Evolutionary conservation across 495 filamentous ascomycete genomes (phyloP), one percentile per base, ranked within the genome.

Genomic region (Neurospora sp.): DNA sequence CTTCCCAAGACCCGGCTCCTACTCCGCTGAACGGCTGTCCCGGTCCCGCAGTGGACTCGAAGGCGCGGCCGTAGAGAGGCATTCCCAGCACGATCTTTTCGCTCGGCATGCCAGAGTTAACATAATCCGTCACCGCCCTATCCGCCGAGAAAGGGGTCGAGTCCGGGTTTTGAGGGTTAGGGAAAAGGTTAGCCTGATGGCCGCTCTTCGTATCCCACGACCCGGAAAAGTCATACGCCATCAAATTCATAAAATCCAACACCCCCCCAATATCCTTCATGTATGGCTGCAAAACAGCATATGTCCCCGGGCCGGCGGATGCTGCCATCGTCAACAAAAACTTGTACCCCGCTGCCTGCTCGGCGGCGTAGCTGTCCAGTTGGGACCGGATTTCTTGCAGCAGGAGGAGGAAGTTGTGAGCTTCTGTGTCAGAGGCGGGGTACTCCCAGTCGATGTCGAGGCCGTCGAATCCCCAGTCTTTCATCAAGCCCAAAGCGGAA

Each of bases 211-310:
- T 74, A 70, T 90, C 89, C 92, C 92, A 97, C 22, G 87, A 84
- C 37, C 91, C 91, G 8, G 88, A 82, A 73, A 89, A 93, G 77
- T 93, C 91, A 74, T 93, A 93, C 35, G 88, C 88, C 90, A 95
- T 94, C 20, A 97, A 84, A 80, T 96, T 95, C 87, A 93, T 93
- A 78, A 93, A 92, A 81, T 98, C 95, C 44, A 97, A 80, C 38
- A 88, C 84, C 12, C 79, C 76, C 27, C 90, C 89, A 87, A 98
- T 92, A 18, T 87, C 82, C 9, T 76, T 74, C 3, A 97, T 84
- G 10, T 31, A 61, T 0, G 53, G 22, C 38, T 87, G 84, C 69
- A 97, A 82, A 73, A 89, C 89, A 20, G 83, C 80, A 81, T 92
- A 96, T 79, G 95, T 90, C 31, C 79, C 77, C 1, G 91, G 82